A percentile compares a stretch with the other conserved stretches of the same genome.
These are phyloP conservation scores for Penicillium sp. DNA, from an alignment of 2,329 filamentous ascomycete genomes.

Conservation along the genomic window DNA sequence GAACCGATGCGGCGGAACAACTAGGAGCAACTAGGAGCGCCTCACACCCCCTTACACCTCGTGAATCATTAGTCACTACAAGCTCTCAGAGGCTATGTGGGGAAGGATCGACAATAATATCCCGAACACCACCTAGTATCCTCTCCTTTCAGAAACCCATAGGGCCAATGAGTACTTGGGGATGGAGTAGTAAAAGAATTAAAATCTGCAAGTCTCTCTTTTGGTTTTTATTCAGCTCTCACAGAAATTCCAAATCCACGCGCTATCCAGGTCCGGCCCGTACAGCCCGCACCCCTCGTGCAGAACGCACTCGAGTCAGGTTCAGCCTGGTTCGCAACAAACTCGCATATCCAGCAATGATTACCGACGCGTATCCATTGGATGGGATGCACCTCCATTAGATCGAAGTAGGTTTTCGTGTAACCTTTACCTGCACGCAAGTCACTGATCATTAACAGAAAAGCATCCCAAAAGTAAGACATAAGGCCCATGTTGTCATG, in stretches of 20 bases:
- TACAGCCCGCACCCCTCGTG: conserved; percentile 6
- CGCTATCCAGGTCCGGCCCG: conserved; percentile 4
- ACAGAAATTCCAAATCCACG: conserved; percentile 1
- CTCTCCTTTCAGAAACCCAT: neutral
- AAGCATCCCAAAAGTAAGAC: neutral
- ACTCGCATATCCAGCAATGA: conserved; percentile 10
- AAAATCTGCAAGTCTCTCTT: conserved; percentile 6
- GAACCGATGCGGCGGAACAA: neutral
- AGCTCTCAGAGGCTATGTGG: conserved; percentile 8
- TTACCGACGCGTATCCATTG: conserved; percentile 12
- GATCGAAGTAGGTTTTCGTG: neutral
- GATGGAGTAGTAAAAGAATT: neutral
- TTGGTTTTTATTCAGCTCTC: neutral
- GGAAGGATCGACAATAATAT: conserved; percentile 21
- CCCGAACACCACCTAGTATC: conserved; percentile 13
- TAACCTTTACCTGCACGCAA: neutral
- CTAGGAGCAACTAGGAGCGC: conserved; percentile 4
- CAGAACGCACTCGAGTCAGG: conserved; percentile 7
- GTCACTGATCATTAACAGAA: neutral
- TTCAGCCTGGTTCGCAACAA: conserved; percentile 17
- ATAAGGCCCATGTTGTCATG: conserved; percentile 1
- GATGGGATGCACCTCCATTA: conserved; percentile 6
- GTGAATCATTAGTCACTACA: conserved; percentile 1
- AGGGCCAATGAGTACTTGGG: neutral
- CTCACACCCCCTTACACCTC: conserved; percentile 7